Evolutionary conservation across 352 stramenopile species (phyloP).

Genomic region (Halophytophthora batemanensis): DNA sequence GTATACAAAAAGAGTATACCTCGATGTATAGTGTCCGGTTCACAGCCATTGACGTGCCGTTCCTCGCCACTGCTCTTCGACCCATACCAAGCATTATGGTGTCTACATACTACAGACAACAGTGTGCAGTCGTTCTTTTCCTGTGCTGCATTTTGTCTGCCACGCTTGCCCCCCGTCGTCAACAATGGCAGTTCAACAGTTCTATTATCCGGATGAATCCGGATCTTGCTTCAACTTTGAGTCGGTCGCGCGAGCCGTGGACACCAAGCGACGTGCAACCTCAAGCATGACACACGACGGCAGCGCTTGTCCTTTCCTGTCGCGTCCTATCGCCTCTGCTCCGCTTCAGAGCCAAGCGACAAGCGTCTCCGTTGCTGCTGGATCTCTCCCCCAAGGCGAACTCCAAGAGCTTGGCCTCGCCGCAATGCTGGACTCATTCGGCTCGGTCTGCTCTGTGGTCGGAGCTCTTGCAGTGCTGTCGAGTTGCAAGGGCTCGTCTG

Average conservation of each 20-base stretch:
- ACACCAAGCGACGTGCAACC: not conserved
- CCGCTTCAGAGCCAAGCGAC: not conserved
- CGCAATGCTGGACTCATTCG: not conserved
- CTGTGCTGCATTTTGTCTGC: too few relatives aligned
- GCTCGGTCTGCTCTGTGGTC: not conserved
- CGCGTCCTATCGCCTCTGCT: not conserved
- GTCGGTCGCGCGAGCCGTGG: not conserved
- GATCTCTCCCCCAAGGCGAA: not conserved
- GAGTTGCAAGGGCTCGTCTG: not conserved
- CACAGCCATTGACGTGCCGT: not conserved
- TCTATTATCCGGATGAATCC: not conserved
- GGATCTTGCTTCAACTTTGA: not conserved
- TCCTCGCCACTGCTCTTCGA: too few relatives aligned
- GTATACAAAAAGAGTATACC: not conserved
- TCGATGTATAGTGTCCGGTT: not conserved
- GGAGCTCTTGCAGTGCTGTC: not conserved
- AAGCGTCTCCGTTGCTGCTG: not conserved
- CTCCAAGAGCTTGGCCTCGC: not conserved
- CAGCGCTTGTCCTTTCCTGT: not conserved
- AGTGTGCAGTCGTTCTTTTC: not conserved
- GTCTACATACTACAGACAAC: not conserved
- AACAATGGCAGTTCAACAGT: not conserved
- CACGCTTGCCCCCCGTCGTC: too few relatives aligned
- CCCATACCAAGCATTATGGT: not conserved
- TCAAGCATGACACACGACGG: not conserved